Evolutionary conservation across 225 moss, liverwort and hornwort species (phyloP).

Genomic region (Antitrichia curtipendula): DNA sequence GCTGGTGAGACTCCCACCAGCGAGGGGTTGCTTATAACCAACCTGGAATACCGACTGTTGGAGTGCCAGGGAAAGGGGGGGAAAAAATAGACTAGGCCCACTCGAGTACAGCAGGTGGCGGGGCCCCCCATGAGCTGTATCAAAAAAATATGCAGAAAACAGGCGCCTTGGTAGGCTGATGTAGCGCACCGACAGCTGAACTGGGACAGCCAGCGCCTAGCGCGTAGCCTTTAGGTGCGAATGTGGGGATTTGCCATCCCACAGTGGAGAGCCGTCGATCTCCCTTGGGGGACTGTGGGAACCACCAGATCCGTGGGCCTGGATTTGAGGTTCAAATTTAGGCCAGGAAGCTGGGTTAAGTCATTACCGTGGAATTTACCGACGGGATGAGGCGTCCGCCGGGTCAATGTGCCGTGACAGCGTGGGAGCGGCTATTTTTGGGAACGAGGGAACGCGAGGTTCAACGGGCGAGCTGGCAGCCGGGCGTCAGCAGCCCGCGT

Average conservation of each 20-base stretch:
- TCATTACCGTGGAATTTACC: neutral
- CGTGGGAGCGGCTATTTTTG: neutral
- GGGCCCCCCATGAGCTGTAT: neutral
- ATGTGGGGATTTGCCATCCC: neutral
- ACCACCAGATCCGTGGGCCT: neutral
- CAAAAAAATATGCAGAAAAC: too few relatives aligned
- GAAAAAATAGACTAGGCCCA: neutral
- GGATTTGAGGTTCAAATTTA: neutral
- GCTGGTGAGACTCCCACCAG: neutral
- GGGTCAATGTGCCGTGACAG: neutral
- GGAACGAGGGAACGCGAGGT: neutral
- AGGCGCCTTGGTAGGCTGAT: neutral
- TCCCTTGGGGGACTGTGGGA: accelerated
- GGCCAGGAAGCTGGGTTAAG: neutral
- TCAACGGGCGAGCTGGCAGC: neutral
- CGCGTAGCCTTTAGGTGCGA: neutral
- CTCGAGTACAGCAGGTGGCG: neutral
- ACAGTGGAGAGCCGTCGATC: neutral
- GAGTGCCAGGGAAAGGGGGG: neutral
- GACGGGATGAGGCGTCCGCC: neutral
- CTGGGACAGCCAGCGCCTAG: too few relatives aligned
- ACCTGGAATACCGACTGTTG: neutral
- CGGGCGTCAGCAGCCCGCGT: neutral
- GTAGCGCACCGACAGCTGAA: neutral
- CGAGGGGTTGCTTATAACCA: neutral